Conservation (phyloP, 2,329 filamentous ascomycete genomes). For the Raffaelea albimanens region DNA sequence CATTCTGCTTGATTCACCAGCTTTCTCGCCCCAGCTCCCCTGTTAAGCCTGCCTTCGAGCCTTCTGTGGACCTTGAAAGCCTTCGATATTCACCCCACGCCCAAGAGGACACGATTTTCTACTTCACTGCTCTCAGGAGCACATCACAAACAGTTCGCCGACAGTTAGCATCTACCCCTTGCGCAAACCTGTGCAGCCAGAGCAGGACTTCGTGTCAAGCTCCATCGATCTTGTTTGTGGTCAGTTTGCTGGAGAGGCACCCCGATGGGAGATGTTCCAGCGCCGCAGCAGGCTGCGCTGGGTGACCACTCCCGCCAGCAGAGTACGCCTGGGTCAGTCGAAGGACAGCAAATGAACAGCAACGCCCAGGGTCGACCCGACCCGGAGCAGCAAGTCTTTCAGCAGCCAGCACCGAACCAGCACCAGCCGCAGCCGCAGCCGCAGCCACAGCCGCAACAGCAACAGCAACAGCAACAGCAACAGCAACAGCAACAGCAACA, state of each 20-base stretch:
- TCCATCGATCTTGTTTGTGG: not conserved
- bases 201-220: not conserved
- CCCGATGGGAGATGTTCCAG: conserved; percentile 1
- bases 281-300: not conserved
- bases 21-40: no score
- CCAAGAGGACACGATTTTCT: no score
- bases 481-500: not conserved
- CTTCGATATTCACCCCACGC: no score
- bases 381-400: not conserved
- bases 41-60: no score
- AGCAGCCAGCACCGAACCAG: not conserved
- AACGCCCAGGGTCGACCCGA: not conserved
- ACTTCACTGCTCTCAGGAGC: no score
- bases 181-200: no score
- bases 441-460: not conserved
- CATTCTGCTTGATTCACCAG: no score
- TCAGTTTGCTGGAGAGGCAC: not conserved
- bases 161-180: no score
- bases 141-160: no score
- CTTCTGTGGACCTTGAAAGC: no score
- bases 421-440: not conserved
- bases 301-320: not conserved
- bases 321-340: not conserved
- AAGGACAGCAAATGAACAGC: not conserved
- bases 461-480: not conserved